Evolutionary conservation across 73 alveolate genomes (phyloP), one percentile per base, ranked within the genome.

Genomic region (Paramecium bursaria): DNA sequence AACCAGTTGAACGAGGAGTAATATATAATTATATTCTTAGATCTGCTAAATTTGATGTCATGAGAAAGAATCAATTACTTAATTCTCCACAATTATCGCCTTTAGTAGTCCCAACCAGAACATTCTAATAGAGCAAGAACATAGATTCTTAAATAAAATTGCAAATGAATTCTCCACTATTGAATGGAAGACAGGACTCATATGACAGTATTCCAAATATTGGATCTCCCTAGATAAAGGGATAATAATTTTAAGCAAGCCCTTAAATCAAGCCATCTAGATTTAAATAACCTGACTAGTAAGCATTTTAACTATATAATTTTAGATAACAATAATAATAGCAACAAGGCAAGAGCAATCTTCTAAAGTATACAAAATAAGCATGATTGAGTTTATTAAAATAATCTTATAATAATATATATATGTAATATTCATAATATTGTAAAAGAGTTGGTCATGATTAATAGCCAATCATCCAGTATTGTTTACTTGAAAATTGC

Each of bases 31-130:
- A 67, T 15, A 39, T 3, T 0, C 15, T 6, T 67, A 67, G 82
- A 31, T 33, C 53, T 0, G 55, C 23, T 67, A 67, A 67, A 14
- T 67, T 67, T 42, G 82, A 67, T 67, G 53, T 35, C 33, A 39
- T 67, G 3, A 31, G 82, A 19, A 67, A 44, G 44, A 67, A 67
- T 67, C 13, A 67, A 15, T 3, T 67, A 44, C 33, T 42, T 3
- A 67, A 67, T 67, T 67, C 82, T 4, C 82, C 82, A 21, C 22
- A 31, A 67, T 14, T 35, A 7, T 67, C 82, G 1, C 82, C 82
- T 15, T 48, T 48, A 23, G 21, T 23, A 15, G 33, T 67, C n/a
- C 60, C 82, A 21, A 67, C 61, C 5, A 67, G 44, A 39, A 21
- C 33, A 39, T 0, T 67, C 3, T 39, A 67, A 15, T 23, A 67